Evolutionary conservation across 371 early-diverging fungal genomes (phyloP).

Genomic region (Mortierella sp.): DNA sequence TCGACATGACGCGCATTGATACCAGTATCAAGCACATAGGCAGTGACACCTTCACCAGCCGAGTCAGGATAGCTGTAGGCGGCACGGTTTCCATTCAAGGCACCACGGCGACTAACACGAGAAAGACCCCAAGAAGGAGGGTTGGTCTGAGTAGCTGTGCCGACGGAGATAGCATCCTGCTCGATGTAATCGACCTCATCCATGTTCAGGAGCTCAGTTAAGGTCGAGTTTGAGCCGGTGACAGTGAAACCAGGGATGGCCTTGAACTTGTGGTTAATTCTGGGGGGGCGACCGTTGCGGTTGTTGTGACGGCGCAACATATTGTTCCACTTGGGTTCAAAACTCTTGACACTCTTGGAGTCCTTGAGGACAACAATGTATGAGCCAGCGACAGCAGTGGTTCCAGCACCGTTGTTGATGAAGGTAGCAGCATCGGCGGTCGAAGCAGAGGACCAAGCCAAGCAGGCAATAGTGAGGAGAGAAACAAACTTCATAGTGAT

Average conservation of each 20-base stretch:
- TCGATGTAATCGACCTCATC: constrained; percentile 51
- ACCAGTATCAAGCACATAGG: constrained; percentile 67
- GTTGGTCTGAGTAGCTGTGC: constrained; percentile 28
- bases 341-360: constrained; percentile 6
- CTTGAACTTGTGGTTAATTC: constrained; percentile 20
- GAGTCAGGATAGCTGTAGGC: constrained; percentile 45
- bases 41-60: constrained; percentile 58
- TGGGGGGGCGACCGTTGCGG: constrained; percentile 29
- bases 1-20: constrained; percentile 60
- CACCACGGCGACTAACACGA: constrained; percentile 60
- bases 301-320: constrained; percentile 36
- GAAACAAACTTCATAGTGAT: background rate
- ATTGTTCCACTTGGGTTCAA: constrained; percentile 25
- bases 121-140: constrained; percentile 64
- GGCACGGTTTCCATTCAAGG: constrained; percentile 42
- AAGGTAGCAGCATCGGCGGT: constrained; percentile 2
- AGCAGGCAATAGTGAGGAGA: constrained; percentile 13
- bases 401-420: background rate
- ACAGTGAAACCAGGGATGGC: constrained; percentile 17
- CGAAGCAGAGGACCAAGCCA: background rate
- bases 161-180: constrained; percentile 37
- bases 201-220: constrained; percentile 29
- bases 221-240: constrained; percentile 17
- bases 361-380: constrained; percentile 57
- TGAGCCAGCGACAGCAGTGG: constrained; percentile 35